These are phyloP conservation scores for Picea glauca DNA, from an alignment of 75 land plant species.

Conservation along the genomic window DNA sequence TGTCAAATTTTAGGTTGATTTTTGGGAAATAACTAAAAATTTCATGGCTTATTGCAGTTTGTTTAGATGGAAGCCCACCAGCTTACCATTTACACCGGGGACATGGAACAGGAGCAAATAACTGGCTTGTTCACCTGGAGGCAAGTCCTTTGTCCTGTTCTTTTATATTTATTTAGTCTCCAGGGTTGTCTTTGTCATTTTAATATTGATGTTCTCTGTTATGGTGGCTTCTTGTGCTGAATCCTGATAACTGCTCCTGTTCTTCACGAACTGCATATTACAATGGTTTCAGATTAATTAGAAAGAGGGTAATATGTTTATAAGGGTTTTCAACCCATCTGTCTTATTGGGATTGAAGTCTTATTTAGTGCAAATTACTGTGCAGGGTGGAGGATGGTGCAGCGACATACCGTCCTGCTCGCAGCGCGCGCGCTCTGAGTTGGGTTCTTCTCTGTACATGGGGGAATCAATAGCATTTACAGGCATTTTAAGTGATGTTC, in stretches of 20 bases:
- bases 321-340: too few species aligned
- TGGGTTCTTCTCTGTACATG: slow-evolving; percentile 79
- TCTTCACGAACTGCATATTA: too few species aligned
- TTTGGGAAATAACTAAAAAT: too few species aligned
- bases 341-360: not conserved
- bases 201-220: not conserved
- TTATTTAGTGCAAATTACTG: not conserved
- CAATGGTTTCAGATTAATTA: too few species aligned
- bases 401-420: slow-evolving; percentile 44
- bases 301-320: too few species aligned
- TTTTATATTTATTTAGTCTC: not conserved
- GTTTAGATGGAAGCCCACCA: slow-evolving; percentile 94
- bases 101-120: slow-evolving; percentile 59
- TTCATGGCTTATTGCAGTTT: slow-evolving; percentile 44
- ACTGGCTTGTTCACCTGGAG: slow-evolving; percentile 82
- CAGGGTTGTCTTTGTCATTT: not conserved
- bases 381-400: slow-evolving; percentile 98
- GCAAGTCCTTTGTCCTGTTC: slow-evolving; percentile 10
- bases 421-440: slow-evolving; percentile 45
- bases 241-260: too few species aligned
- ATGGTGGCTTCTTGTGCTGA: not conserved
- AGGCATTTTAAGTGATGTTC: slow-evolving; percentile 68
- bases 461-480: slow-evolving; percentile 37
- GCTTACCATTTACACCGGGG: slow-evolving; percentile 75
- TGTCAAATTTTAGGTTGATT: too few species aligned